Evolutionary conservation across 1,284 basidiomycete genomes (phyloP).

Genomic region (Moesziomyces sp.): DNA sequence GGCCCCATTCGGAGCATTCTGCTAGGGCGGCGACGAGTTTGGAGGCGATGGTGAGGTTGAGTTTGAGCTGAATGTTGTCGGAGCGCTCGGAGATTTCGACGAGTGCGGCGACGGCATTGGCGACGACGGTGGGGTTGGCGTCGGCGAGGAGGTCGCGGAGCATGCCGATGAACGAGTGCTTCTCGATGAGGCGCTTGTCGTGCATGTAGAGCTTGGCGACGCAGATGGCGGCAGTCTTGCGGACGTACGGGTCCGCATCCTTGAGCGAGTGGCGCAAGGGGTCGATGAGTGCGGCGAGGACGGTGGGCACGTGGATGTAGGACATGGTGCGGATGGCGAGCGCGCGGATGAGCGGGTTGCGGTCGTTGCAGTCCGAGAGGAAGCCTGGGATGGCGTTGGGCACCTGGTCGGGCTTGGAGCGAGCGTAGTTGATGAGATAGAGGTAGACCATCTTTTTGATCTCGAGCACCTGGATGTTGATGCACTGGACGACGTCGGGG

Average conservation of each 20-base stretch:
- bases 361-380: slow-evolving; percentile 89
- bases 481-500: slow-evolving; percentile 82
- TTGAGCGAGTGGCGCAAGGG: slow-evolving; percentile 87
- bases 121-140: slow-evolving; percentile 90
- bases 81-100: slow-evolving; percentile 89
- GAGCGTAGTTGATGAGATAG: slow-evolving; percentile 90
- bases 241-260: slow-evolving; percentile 92
- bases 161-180: slow-evolving; percentile 83
- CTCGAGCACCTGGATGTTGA: slow-evolving; percentile 88
- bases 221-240: slow-evolving; percentile 91
- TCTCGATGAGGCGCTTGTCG: slow-evolving; percentile 84
- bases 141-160: slow-evolving; percentile 90
- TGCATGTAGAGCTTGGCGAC: slow-evolving; percentile 90
- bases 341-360: slow-evolving; percentile 89
- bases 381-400: slow-evolving; percentile 88
- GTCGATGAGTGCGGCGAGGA: slow-evolving; percentile 80
- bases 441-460: slow-evolving; percentile 87
- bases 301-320: slow-evolving; percentile 76
- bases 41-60: slow-evolving; percentile 83
- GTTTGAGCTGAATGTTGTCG: slow-evolving; percentile 83
- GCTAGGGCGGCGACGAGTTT: slow-evolving; percentile 84
- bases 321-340: slow-evolving; percentile 95
- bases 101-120: slow-evolving; percentile 92
- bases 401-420: slow-evolving; percentile 86
- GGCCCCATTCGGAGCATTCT: slow-evolving; percentile 97